Percentiles rank a stretch among this genome's conserved stretches.
phyloP scores from a whole-genome alignment of 441 rosid genomes.

The Gossypium gossypioides region DNA sequence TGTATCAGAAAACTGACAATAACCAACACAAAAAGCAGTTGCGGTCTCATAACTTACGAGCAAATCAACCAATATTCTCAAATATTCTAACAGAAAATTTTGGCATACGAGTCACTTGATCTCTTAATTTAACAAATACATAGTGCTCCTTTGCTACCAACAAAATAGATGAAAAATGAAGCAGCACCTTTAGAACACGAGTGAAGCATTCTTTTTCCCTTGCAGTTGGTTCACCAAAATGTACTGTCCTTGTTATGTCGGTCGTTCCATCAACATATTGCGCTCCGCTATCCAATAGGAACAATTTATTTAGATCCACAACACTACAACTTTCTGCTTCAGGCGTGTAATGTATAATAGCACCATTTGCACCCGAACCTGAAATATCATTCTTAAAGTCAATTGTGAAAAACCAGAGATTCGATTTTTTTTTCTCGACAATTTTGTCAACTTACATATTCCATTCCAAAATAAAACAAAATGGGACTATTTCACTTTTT shows the following conservation, averaged over 20 bases:
- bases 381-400: constrained; percentile 16
- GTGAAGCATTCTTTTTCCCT: constrained; percentile 90
- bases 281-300: constrained; percentile 90
- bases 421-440: neutral
- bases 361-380: constrained; percentile 97
- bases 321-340: constrained; percentile 74
- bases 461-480: neutral
- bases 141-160: neutral
- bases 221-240: constrained; percentile 71
- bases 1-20: neutral
- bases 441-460: neutral
- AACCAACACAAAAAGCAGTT: neutral
- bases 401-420: constrained; percentile 6
- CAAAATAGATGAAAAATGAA: constrained; percentile 8
- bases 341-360: constrained; percentile 87
- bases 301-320: constrained; percentile 63
- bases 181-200: constrained; percentile 67
- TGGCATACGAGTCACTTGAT: neutral
- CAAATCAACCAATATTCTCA: constrained; percentile 4
- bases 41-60: neutral
- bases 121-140: neutral
- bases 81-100: neutral
- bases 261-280: constrained; percentile 95
- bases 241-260: constrained; percentile 91
- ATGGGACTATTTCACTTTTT: neutral